These are phyloP conservation scores for Fusarium sp. DNA, from an alignment of 2,329 filamentous ascomycete species.

Conservation along the genomic window DNA sequence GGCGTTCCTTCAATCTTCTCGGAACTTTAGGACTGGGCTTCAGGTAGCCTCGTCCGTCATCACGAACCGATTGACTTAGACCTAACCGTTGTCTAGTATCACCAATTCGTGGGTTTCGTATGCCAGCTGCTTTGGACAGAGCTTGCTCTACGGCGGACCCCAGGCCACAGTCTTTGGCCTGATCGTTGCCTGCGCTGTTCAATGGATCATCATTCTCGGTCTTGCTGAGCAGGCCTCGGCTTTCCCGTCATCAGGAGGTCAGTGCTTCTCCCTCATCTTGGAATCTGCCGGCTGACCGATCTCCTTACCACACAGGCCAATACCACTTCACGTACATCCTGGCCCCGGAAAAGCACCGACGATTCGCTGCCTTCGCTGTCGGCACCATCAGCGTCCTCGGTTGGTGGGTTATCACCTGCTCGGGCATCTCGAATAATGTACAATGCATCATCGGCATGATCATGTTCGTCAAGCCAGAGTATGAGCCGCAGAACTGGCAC, in stretches of 20 bases:
- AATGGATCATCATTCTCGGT: constrained; percentile 32
- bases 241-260: constrained; percentile 27
- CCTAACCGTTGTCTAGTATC: constrained; percentile 14
- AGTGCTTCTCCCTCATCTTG: background rate
- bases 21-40: constrained; percentile 28
- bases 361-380: constrained; percentile 27
- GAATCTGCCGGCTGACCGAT: background rate
- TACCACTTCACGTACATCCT: constrained; percentile 37
- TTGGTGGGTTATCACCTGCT: constrained; percentile 38
- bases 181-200: constrained; percentile 31
- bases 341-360: constrained; percentile 22
- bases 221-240: constrained; percentile 32
- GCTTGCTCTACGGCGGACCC: constrained; percentile 23
- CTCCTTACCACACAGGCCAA: constrained; percentile 16
- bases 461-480: constrained; percentile 21
- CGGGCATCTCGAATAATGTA: constrained; percentile 31
- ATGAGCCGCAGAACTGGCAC: constrained; percentile 27
- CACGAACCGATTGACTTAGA: background rate
- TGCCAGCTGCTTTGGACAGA: constrained; percentile 35
- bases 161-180: constrained; percentile 31
- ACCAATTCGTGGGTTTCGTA: constrained; percentile 33
- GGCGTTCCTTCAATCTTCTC: constrained; percentile 25
- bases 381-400: constrained; percentile 26
- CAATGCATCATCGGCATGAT: constrained; percentile 34
- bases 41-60: background rate